Base-by-base conservation (phyloP, 2,329 filamentous ascomycete genomes). In the Aspergillus phoenicis region DNA sequence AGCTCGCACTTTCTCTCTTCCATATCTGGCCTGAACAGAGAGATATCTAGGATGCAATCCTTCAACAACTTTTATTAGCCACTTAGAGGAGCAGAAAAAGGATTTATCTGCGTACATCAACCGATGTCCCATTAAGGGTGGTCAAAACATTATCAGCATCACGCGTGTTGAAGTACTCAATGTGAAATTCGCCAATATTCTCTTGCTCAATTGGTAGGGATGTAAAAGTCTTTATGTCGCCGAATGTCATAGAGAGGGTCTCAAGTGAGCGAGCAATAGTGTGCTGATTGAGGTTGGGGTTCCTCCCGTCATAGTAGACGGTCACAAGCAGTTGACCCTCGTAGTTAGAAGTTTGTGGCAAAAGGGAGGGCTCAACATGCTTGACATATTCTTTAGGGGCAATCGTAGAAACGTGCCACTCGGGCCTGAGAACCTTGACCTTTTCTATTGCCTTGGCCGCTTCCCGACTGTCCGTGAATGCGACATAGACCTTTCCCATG, bases 381-480 rank as follows among this genome's bases (percentile, higher is more conserved):
- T 79, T 73, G 10, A 75, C 72, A 70, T 82, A 83, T 17, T 83
- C 78, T 28, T 73, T 75, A 2, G 81, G 77, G 8, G 75, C 74
- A 28, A 86, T 73, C 53, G 80, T 81, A 48, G 76, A 73, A 17
- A 80, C 75, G 51, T 72, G 70, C 84, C 85, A 88, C 36, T 77
- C 75, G 10, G 78, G 74, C 49, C 77, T 76, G 36, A 77, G 72
- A 17, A 81, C 66, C 1, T 78, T 75, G 28, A 84, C 71, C 54
- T 82, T 82, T 11, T 81, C 75, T 59, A 81, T 77, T 7, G 83
- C 80, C 33, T 80, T 78, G 56, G 80, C 82, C 6, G 87, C 81
- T 71, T 89, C 86, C 53, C 85, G 81, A 53, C 88, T 83, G 66
- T 90, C 87, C 6, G 80, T 76, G 66, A 89, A 88, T 4, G 81